These are phyloP conservation scores for Lachancea meyersii DNA, from an alignment of 805 yeast species.

Conservation along the genomic window DNA sequence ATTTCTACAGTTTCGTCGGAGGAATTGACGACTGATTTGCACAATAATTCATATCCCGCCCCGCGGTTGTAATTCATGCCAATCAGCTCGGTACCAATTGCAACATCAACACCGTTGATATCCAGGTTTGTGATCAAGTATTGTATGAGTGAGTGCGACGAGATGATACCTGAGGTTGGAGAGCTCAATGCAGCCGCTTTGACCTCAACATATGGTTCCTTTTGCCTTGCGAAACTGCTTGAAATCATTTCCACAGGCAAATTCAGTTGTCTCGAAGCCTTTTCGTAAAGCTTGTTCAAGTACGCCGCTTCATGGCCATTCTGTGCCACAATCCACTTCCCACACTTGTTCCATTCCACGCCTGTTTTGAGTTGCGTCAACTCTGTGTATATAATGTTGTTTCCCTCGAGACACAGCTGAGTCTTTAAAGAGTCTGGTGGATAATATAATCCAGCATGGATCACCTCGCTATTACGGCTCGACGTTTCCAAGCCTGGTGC, in stretches of 20 bases:
- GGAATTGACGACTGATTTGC: slow-evolving; percentile 24
- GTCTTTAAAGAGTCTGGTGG: slow-evolving; percentile 65
- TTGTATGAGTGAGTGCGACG: slow-evolving; percentile 70
- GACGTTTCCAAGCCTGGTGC: slow-evolving; percentile 75
- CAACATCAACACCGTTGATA: slow-evolving; percentile 55
- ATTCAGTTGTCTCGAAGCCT: slow-evolving; percentile 42
- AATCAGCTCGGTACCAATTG: slow-evolving; percentile 53
- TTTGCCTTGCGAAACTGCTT: slow-evolving; percentile 36
- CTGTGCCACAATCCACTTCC: slow-evolving; percentile 87
- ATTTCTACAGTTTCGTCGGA: slow-evolving; percentile 37
- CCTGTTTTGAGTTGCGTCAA: slow-evolving; percentile 37
- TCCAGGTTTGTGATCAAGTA: slow-evolving; percentile 52
- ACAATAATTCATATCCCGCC: slow-evolving; percentile 28
- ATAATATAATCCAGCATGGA: slow-evolving; percentile 85
- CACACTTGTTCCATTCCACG: slow-evolving; percentile 59
- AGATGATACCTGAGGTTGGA: slow-evolving; percentile 79
- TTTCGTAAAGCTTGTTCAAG: slow-evolving; percentile 46
- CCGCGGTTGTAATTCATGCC: slow-evolving; percentile 26
- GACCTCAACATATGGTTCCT: slow-evolving; percentile 67
- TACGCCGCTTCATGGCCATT: slow-evolving; percentile 54
- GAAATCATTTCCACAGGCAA: slow-evolving; percentile 57
- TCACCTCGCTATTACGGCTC: slow-evolving; percentile 86
- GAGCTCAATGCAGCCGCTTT: slow-evolving; percentile 57
- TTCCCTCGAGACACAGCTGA: slow-evolving; percentile 68
- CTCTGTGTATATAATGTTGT: slow-evolving; percentile 53